These are phyloP conservation scores for Hericium coralloides DNA, from an alignment of 768 basidiomycete species.

Conservation along the genomic window DNA sequence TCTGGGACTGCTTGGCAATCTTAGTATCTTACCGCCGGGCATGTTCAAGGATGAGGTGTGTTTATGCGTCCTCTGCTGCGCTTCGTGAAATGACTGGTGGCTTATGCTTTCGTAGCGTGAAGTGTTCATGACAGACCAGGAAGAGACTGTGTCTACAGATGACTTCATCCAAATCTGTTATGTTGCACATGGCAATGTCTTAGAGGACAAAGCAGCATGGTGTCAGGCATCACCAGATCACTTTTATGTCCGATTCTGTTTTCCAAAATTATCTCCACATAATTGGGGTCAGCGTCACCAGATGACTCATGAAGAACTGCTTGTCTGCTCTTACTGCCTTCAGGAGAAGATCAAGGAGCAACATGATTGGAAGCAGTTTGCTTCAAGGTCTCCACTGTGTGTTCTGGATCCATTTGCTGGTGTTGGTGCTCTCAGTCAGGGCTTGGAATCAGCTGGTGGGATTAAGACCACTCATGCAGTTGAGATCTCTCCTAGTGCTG, in stretches of 20 bases:
- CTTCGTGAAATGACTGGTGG: neutral
- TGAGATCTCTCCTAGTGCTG: slow-evolving; percentile 72
- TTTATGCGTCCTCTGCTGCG: neutral
- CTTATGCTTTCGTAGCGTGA: slow-evolving; percentile 37
- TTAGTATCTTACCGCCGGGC: slow-evolving; percentile 30
- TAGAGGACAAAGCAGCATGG: slow-evolving; percentile 15
- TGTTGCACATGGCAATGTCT: slow-evolving; percentile 30
- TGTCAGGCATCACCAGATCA: slow-evolving; percentile 36
- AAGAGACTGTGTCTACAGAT: slow-evolving; percentile 22
- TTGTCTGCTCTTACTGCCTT: slow-evolving; percentile 40
- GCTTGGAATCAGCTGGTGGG: slow-evolving; percentile 41
- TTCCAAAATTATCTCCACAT: slow-evolving; percentile 21
- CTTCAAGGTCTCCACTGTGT: slow-evolving; percentile 18
- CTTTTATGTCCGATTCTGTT: slow-evolving; percentile 43
- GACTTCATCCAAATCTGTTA: slow-evolving; percentile 40
- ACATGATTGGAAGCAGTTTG: slow-evolving; percentile 19
- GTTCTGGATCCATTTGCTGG: slow-evolving; percentile 37
- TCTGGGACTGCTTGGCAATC: slow-evolving; percentile 41
- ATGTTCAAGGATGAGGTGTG: slow-evolving; percentile 51
- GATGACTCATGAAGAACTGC: slow-evolving; percentile 27
- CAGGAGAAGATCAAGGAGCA: slow-evolving; percentile 16
- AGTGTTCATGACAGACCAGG: slow-evolving; percentile 47
- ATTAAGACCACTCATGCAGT: slow-evolving; percentile 55
- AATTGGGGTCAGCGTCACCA: slow-evolving; percentile 28
- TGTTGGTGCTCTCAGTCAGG: slow-evolving; percentile 53